phyloP scores from a whole-genome alignment of 495 filamentous ascomycete genomes.

The Neurospora sp. region DNA sequence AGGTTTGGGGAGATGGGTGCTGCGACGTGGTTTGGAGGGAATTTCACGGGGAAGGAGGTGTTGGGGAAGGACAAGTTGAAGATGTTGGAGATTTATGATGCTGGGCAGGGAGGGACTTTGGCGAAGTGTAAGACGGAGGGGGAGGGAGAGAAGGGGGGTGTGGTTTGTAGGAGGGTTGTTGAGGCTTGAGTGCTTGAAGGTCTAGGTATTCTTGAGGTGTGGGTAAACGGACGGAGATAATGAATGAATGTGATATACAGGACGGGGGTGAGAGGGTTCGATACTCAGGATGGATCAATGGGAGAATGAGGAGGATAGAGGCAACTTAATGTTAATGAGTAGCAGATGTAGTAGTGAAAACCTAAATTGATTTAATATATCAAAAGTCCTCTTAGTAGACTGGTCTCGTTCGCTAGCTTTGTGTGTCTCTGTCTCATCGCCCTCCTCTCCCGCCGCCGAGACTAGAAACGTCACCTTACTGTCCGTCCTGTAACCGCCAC shows the following conservation, averaged over 20 bases:
- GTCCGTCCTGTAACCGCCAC: neutral
- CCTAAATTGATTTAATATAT: neutral
- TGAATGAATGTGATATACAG: neutral
- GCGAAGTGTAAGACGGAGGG: constrained; percentile 11
- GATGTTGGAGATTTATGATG: constrained; percentile 12
- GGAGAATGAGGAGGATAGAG: neutral
- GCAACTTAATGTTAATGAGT: neutral
- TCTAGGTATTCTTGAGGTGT: neutral
- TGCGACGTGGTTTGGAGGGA: neutral
- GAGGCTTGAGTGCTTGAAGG: neutral
- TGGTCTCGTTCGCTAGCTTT: neutral
- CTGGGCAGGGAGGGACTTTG: constrained; percentile 18
- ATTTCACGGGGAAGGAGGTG: neutral
- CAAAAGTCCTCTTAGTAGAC: neutral
- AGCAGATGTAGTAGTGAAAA: neutral
- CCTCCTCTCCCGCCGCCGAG: neutral
- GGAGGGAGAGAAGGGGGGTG: neutral
- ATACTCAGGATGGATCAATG: neutral
- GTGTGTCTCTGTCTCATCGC: neutral
- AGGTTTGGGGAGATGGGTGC: constrained; percentile 8
- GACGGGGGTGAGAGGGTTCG: constrained; percentile 6
- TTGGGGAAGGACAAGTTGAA: constrained; percentile 1
- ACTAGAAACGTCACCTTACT: neutral
- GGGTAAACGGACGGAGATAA: neutral
- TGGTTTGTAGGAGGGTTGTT: neutral